Percentiles rank a stretch among this genome's conserved stretches.
Conservation (phyloP, 2,329 filamentous ascomycete genomes). For the Sclerotinia borealis region DNA sequence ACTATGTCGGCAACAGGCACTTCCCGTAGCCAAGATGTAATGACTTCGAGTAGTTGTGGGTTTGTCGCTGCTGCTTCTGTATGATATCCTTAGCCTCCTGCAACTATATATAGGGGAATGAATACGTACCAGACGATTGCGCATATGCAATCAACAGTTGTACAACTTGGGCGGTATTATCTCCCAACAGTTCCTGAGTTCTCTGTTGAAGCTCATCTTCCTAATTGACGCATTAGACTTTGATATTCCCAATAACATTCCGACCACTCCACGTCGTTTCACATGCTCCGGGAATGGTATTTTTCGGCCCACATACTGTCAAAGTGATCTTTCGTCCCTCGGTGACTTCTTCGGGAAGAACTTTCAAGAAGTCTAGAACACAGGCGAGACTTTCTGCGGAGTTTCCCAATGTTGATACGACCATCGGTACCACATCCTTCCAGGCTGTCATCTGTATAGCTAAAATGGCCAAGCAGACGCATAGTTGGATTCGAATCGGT, state of each 20-base stretch:
- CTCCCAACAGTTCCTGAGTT: constrained; percentile 81
- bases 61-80: constrained; percentile 73
- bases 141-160: constrained; percentile 83
- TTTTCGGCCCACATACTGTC: constrained; percentile 78
- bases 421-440: constrained; percentile 83
- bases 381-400: constrained; percentile 75
- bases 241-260: constrained; percentile 32
- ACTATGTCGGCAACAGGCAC: constrained; percentile 79
- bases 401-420: constrained; percentile 71
- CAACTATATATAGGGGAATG: constrained; percentile 9
- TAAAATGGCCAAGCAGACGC: constrained; percentile 87
- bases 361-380: constrained; percentile 91
- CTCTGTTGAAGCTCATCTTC: constrained; percentile 88
- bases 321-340: constrained; percentile 99
- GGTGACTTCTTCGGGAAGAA: constrained; percentile 96
- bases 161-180: constrained; percentile 85
- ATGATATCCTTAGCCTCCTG: constrained; percentile 21
- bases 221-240: constrained; percentile 55
- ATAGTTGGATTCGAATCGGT: constrained; percentile 82
- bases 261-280: constrained; percentile 33
- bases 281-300: constrained; percentile 39
- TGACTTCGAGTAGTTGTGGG: constrained; percentile 86
- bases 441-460: constrained; percentile 95
- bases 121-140: constrained; percentile 75
- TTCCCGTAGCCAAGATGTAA: constrained; percentile 94